Conservation (phyloP, 148 eudicot genomes). For the Gaultheria prostrata region DNA sequence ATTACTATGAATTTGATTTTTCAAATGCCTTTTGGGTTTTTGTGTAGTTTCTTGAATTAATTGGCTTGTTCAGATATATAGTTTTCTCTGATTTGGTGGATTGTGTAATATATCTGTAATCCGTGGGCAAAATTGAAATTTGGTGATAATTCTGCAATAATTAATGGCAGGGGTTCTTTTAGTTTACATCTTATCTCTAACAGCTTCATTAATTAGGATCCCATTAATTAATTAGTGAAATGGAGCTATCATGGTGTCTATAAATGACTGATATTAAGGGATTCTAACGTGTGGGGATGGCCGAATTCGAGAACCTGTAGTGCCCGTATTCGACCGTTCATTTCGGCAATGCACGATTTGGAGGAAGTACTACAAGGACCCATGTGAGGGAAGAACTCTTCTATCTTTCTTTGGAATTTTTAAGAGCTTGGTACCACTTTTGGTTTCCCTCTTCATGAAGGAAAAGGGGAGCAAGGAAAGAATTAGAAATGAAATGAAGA, state of each 20-base stretch:
- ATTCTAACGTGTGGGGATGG: not conserved
- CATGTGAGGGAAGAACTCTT: not conserved
- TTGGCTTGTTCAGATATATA: not conserved
- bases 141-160: not conserved
- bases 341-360: too few relatives aligned
- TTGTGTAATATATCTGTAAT: not conserved
- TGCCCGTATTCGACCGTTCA: too few relatives aligned
- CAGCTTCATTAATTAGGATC: not conserved
- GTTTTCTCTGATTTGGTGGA: not conserved
- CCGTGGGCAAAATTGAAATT: not conserved
- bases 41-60: not conserved
- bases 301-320: too few relatives aligned
- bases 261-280: not conserved
- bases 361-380: too few relatives aligned
- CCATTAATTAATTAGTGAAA: not conserved
- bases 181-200: not conserved
- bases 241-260: not conserved
- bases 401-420: not conserved
- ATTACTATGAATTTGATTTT: not conserved
- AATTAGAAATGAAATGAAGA: not conserved
- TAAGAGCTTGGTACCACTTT: not conserved
- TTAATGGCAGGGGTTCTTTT: not conserved
- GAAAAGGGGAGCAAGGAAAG: not conserved
- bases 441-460: conserved; percentile 1
- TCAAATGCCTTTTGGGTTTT: not conserved